Conservation (phyloP, 352 stramenopile species). For the Globisporangium middletonii region DNA sequence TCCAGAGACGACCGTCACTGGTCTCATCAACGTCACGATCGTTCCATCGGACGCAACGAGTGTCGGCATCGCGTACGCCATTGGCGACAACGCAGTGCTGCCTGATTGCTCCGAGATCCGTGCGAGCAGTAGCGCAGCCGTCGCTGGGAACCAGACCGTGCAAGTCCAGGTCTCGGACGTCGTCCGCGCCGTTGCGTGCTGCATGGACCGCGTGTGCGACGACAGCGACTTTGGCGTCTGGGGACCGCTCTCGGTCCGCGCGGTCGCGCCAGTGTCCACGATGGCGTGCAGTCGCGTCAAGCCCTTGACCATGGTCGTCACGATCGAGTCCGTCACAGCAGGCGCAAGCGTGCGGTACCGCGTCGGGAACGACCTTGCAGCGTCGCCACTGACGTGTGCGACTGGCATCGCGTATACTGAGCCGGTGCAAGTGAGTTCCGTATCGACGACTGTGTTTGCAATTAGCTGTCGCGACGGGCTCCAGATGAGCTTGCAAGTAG, state of each 20-base stretch:
- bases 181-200: slow-evolving; percentile 45
- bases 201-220: slow-evolving; percentile 22
- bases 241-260: slow-evolving; percentile 27
- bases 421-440: slow-evolving; percentile 21
- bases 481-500: slow-evolving; percentile 23
- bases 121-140: neutral
- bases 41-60: slow-evolving; percentile 6
- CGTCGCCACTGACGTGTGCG: slow-evolving; percentile 19
- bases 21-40: slow-evolving; percentile 44
- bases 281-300: slow-evolving; percentile 28
- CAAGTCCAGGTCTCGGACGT: slow-evolving; percentile 34
- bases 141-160: slow-evolving; percentile 14
- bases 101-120: slow-evolving; percentile 7
- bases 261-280: slow-evolving; percentile 18
- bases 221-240: slow-evolving; percentile 20
- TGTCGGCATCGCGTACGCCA: slow-evolving; percentile 24
- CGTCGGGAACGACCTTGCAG: neutral
- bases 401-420: slow-evolving; percentile 23
- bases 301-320: slow-evolving; percentile 26
- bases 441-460: slow-evolving; percentile 24
- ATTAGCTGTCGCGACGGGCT: slow-evolving; percentile 56
- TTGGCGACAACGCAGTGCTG: neutral
- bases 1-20: slow-evolving; percentile 33
- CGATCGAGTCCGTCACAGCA: slow-evolving; percentile 21
- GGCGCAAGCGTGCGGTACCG: slow-evolving; percentile 22